A percentile compares a stretch with the other conserved stretches of the same genome.
These are phyloP conservation scores for Akanthomyces muscarius DNA, from an alignment of 2,329 filamentous ascomycete genomes.

Conservation along the genomic window DNA sequence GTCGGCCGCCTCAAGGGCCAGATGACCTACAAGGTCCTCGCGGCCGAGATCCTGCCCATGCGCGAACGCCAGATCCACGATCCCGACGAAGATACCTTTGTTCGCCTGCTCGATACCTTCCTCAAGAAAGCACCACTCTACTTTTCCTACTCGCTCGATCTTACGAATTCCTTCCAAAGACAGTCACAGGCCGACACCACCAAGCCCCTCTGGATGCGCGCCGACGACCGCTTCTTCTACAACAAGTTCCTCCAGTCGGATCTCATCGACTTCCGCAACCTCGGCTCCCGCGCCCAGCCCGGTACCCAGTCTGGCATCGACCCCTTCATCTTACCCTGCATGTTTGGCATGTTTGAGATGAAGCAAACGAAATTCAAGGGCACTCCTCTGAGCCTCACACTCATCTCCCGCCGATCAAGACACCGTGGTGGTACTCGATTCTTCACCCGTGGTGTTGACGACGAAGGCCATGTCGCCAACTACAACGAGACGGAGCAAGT, in stretches of 20 bases:
- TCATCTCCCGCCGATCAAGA: slow-evolving; percentile 86
- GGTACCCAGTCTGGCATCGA: slow-evolving; percentile 74
- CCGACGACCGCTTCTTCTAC: slow-evolving; percentile 98
- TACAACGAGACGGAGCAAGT: slow-evolving; percentile 98
- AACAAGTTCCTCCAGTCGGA: slow-evolving; percentile 91
- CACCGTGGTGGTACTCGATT: slow-evolving; percentile 89
- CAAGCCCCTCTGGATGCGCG: slow-evolving; percentile 80
- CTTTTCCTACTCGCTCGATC: slow-evolving; percentile 95
- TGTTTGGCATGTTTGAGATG: slow-evolving; percentile 95
- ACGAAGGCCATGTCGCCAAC: slow-evolving; percentile 92
- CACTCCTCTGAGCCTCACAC: slow-evolving; percentile 75
- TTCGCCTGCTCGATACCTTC: slow-evolving; percentile 74
- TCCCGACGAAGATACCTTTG: slow-evolving; percentile 88
- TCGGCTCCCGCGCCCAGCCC: slow-evolving; percentile 57
- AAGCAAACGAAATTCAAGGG: slow-evolving; percentile 80
- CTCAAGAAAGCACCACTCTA: slow-evolving; percentile 87
- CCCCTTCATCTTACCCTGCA: slow-evolving; percentile 90
- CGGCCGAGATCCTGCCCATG: slow-evolving; percentile 89
- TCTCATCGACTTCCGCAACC: slow-evolving; percentile 79
- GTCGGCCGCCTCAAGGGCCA: slow-evolving; percentile 91
- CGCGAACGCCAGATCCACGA: slow-evolving; percentile 90
- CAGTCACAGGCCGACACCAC: slow-evolving; percentile 72
- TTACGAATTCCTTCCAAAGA: slow-evolving; percentile 95
- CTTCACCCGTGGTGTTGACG: slow-evolving; percentile 90
- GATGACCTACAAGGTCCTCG: slow-evolving; percentile 88